Base-by-base conservation (phyloP, 2,329 filamentous ascomycete species). In the Microdochium nivale region DNA sequence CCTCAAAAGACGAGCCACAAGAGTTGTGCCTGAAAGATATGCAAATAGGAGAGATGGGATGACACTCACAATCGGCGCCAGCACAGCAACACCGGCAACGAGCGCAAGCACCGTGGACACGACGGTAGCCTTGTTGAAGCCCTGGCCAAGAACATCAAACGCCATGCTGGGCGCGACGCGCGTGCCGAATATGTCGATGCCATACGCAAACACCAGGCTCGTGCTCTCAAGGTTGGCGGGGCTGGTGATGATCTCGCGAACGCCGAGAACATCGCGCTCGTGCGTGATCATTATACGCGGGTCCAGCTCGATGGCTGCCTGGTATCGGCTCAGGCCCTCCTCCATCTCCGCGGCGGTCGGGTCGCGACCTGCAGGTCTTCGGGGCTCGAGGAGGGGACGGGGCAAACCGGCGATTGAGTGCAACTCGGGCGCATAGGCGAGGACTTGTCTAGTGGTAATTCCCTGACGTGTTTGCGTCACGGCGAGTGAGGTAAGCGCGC, bases 391-490 rank as follows among this genome's bases (percentile, higher is more conserved):
- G 37, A 91, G 67, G 25, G 80, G 76, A 44, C 89, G 86, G 3
- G 91, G 88, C 50, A 99, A 84, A 21, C 86, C 87, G 48, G 92
- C 74, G 51, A 99, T 83, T 35, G 87, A 79, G 62, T 88, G 84
- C 1, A 83, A 79, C 30, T 83, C 78, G 0, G 90, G 82, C 2
- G 96, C 75, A 37, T 87, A 87, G 47, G 86, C 90, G 13, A 99
- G 77, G 2, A 99, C 75, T 58, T 92, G 84, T 16, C 90, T 84
- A 43, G 83, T 86, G 1, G 89, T 88, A 62, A 99, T 96, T 27
- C 94, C 94, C 72, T 99, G 94, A 25, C 87, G 80, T 0, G 94
- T 99, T 64, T 91, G 85, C 0, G 91, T 94, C 16, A 96, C 88
- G 1, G 88, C 78, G 64, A 99, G 82, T 49, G 85, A 80, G 16